Evolutionary conservation across 768 basidiomycete genomes (phyloP), one percentile per base, ranked within the genome.

Genomic region (Tulasnella sp.): DNA sequence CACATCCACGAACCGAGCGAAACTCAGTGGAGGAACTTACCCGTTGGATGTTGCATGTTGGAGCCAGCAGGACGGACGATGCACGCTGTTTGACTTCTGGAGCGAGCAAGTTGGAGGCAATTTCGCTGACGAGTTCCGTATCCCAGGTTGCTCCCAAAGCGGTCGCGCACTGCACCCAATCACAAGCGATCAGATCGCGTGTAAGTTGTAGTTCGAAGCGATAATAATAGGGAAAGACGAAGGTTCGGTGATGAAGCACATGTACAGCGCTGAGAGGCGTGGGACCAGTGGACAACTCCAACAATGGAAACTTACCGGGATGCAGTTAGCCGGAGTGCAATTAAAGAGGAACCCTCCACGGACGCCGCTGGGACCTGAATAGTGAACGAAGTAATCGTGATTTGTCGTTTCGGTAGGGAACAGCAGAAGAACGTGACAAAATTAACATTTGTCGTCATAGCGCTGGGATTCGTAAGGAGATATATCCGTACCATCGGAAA

Each of bases 1-100:
- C 67, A 17, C 3, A 37, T 31, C 31, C 37, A 67, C 67, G 29
- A 19, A 14, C 67, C 31, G 11, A 17, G 14, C 9, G 64, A 19
- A 11, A 19, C 11, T 19, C 40, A 15, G 42, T 17, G 2, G 6
- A 17, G 15, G 42, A 86, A 87, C 73, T 3, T 45, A 72, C 71
- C 71, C 91, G 86, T 81, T 90, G 90, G 52, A 91, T 92, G 81
- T 91, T 93, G 83, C 90, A 90, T 0, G 91, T 93, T 8, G 91
- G 91, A 1, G 90, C 91, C 38, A 92, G 85, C 15, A 92, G 84
- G 42, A 91, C 84, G 49, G 87, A 0, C 88, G 87, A 4, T 89
- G 88, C 80, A 90, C 91, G 79, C 86, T 83, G 71, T 79, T 91
- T 91, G 38, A 90, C 85, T 81, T 92, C 91, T 76, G 87, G 84